Percentiles rank a stretch among this genome's conserved stretches.
phyloP scores from a whole-genome alignment of 805 yeast species.

The Kluyveromyces starmeri region DNA sequence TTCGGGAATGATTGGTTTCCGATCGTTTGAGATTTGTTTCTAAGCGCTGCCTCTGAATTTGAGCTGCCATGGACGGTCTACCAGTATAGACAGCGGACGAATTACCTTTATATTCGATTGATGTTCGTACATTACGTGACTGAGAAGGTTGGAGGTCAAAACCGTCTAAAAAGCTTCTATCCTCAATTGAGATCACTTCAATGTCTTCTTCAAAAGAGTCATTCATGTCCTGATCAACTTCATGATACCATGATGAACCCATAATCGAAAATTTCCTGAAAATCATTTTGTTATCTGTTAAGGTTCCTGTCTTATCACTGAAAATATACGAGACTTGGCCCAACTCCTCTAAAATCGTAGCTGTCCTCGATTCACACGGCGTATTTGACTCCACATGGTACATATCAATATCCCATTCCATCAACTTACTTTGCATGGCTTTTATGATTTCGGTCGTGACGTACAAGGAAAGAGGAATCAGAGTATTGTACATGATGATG shows the following conservation, averaged over 20 bases:
- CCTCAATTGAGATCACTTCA: constrained; percentile 21
- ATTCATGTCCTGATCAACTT: constrained; percentile 34
- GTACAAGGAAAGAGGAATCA: constrained; percentile 88
- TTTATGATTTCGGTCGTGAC: constrained; percentile 96
- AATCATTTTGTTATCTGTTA: constrained; percentile 90
- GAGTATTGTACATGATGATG: constrained; percentile 93
- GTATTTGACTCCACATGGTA: constrained; percentile 77
- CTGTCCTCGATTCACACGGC: constrained; percentile 91
- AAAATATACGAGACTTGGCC: constrained; percentile 95
- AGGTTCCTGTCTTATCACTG: constrained; percentile 95
- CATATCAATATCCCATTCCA: constrained; percentile 93
- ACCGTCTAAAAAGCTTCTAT: constrained; percentile 11
- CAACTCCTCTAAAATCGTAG: constrained; percentile 88
- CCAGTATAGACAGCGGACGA: constrained; percentile 38
- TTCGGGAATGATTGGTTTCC: constrained; percentile 1
- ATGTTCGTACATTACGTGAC: constrained; percentile 18
- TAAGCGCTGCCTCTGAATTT: constrained; percentile 13
- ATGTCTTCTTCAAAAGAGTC: constrained; percentile 18
- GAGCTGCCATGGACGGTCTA: constrained; percentile 50
- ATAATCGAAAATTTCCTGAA: constrained; percentile 81
- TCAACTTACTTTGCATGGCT: constrained; percentile 68
- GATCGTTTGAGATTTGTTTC: constrained; percentile 4
- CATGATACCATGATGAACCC: constrained; percentile 88
- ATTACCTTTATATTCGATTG: constrained; percentile 36
- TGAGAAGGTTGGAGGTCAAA: constrained; percentile 5